Base-by-base conservation (phyloP, 225 moss, liverwort and hornwort species). In the Rhytidiadelphus loreus region DNA sequence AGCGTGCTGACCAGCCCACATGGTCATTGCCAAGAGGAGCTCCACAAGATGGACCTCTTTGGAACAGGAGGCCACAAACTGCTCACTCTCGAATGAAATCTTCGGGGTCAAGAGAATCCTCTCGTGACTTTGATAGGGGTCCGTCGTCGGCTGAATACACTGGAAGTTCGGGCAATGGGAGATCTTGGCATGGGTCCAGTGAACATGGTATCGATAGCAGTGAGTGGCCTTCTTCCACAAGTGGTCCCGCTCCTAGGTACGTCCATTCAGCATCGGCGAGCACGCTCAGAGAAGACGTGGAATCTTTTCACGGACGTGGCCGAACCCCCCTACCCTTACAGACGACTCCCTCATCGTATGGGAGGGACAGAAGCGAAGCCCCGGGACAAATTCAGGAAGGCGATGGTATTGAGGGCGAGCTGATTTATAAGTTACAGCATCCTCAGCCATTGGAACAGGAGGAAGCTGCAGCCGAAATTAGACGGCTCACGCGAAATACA, bases 381-480 rank as follows among this genome's bases (percentile, higher is more conserved):
- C 77, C 78, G 7, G 91, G 87, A 57, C 83, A 88, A 53, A 89
- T 87, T 63, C 84, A 88, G 79, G 91, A 88, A 81, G 85, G 92
- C 50, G 84, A 90, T 32, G 90, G 85, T 48, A 83, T 90, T 57
- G 91, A 92, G 74, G 94, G 61, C 29, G 83, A 90, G 74, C 85
- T 96, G 33, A 79, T 93, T 35, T 77, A 90, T 43, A 96, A 94
- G 90, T 88, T 99, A 70, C 88, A 91, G 78, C 93, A 95, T 83
- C 93, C 80, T 85, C 91, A 96, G 39, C 90, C 95, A 8, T 85
- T 91, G 83, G 96, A 99, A 88, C 99, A 99, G 87, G 97, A 96
- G 85, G 92, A 95, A 86, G 97, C 91, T 29, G 95, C 93, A 53
- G 90, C 93, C 53, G 96, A 97, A 85, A 90, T 99, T 78, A 91